Evolutionary conservation across 2,329 filamentous ascomycete genomes (phyloP), one percentile per base, ranked within the genome.

Genomic region (Talaromyces marneffei): DNA sequence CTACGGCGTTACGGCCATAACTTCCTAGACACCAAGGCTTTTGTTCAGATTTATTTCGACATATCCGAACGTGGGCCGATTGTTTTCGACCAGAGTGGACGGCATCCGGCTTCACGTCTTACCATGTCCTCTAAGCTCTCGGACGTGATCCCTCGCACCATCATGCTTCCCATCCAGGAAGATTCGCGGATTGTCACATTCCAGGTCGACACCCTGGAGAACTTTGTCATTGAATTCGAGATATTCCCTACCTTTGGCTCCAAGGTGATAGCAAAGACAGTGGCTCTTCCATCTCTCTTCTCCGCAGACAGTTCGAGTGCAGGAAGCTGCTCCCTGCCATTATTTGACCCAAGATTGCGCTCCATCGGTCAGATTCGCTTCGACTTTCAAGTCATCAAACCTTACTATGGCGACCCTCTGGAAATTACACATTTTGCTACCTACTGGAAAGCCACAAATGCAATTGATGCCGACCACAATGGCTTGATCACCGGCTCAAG

Each of bases 391-490:
- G 91, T 97, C 27, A 95, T 99, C 73, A 97, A 96, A 71, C 94
- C 94, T 0, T 99, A 97, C 78, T 86, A 87, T 65, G 93, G 94
- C 7, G 89, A 92, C 63, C 92, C 94, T 3, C 80, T 99, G 23
- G 94, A 99, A 74, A 97, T 99, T 63, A 96, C 94, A 1, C 92
- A 97, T 71, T 99, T 97, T 69, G 94, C 96, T 65, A 97, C 94
- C 0, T 99, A 99, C 75, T 99, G 94, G 94, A 99, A 97, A 76
- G 93, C 93, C 0, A 99, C 94, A 1, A 96, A 92, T 70, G 92
- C 96, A 68, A 84, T 94, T 53, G 91, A 96, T 72, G 87, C 90
- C 56, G 90, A 92, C 52, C 88, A 89, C 25, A 94, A 85, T 70
- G 90, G 91, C 25, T 85, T 97, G 25, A 91, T 99, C 18, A 97